Evolutionary conservation across 768 basidiomycete species (phyloP), one percentile per base, ranked within the genome.

Genomic region (Pulveroboletus sp.): DNA sequence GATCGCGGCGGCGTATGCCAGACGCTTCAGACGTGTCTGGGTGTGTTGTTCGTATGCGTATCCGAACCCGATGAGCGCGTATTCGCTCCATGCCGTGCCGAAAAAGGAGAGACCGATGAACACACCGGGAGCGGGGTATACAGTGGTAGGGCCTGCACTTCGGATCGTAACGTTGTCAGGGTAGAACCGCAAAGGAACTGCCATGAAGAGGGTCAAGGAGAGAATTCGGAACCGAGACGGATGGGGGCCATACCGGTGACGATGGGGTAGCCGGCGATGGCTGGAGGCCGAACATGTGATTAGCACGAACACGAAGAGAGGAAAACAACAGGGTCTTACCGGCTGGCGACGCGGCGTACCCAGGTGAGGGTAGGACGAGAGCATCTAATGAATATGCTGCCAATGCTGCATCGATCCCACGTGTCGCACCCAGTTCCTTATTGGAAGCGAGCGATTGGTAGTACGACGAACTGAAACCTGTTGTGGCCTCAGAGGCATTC

Each of bases 1-100:
- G 22, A 83, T 76, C 7, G 82, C 81, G 12, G 68, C 78, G 5
- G 71, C 44, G 54, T 73, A 79, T 3, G 81, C 82, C 59, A 62
- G 71, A 52, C 77, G 70, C 42, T 64, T 61, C 43, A 82, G 60
- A 14, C 82, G 63, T 1, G 75, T 76, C 48, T 78, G 70, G 5
- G 84, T 85, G 52, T 71, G 71, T 61, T 85, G 83, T 58, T 77
- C 76, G 54, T 71, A 76, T 16, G 76, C 74, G 47, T 72, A 76
- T 35, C 73, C 75, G 47, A 65, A 68, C 41, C 65, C 61, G 19
- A 77, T 60, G 10, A 77, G 68, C 39, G 65, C 56, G 48, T 65
- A 70, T 57, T 77, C 76, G 62, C 65, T 70, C 62, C 68, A 76
- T 20, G 71, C 71, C n/a, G 72, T 73, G 19, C 76, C 73, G 6